Evolutionary conservation across 306 rosid species (phyloP), one percentile per base, ranked within the genome.

Genomic region (Lotus japonicus): DNA sequence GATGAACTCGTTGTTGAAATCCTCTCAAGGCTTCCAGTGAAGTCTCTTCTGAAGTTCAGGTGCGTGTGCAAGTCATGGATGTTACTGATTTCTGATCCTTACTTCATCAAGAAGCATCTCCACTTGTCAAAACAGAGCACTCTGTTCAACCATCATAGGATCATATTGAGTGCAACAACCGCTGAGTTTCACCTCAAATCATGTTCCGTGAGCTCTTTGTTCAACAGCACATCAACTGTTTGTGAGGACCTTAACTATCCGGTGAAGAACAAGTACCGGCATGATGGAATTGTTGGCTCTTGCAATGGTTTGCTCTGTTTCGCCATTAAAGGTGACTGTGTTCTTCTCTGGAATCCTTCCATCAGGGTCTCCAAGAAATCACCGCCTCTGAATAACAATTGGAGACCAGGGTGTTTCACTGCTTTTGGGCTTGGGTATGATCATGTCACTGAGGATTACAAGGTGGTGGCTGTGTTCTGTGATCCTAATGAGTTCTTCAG

Each of bases 371-470:
- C 80, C n/a, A 78, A 78, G 21, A 82, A 82, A 36, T 82, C 86
- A 4, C 83, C 86, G 44, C 81, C 86, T 75, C n/a, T 78, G 64
- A 73, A 69, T 2, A 82, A 78, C 50, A 79, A 82, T 60, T 82
- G 86, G 86, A 78, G 83, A 48, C 81, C 83, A 0, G 81, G 83
- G 45, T 82, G 86, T 66, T 82, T 53, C 33, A 82, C 86, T 71
- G 71, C 62, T 44, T 82, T 82, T 75, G 86, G 86, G 6, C 83
- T 82, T 21, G 86, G 86, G 8, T 82, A 74, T 55, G 86, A 82
- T 75, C 83, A 66, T 75, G 55, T 71, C 14, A 42, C 3, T 41
- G 73, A 75, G 11, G 86, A 82, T 71, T 82, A 71, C 53, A 82
- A 82, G 17, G 86, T 82, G 54, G 81, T 82, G 46, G 83, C 83